These are phyloP conservation scores for Knufia fluminis DNA, from an alignment of 2,329 filamentous ascomycete genomes.

Conservation along the genomic window DNA sequence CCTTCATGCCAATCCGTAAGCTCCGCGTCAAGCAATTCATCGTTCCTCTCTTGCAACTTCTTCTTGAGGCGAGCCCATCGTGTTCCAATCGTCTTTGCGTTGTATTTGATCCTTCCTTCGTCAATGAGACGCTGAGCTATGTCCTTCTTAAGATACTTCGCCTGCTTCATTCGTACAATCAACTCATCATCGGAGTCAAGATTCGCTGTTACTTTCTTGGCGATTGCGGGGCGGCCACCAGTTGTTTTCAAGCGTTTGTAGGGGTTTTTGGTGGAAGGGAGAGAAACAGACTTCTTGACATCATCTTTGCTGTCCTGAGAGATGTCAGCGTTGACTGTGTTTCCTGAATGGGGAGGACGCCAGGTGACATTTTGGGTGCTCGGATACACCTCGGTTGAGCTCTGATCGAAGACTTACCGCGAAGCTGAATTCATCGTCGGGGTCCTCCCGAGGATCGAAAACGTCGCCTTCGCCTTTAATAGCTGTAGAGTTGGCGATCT, in stretches of 20 bases:
- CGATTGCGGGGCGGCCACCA: conserved; percentile 32
- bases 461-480: conserved; percentile 16
- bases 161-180: conserved; percentile 26
- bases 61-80: conserved; percentile 39
- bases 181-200: conserved; percentile 42
- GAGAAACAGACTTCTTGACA: neutral
- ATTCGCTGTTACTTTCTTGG: conserved; percentile 35
- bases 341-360: neutral
- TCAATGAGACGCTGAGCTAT: conserved; percentile 35
- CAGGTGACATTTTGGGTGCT: neutral
- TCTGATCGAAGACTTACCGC: neutral
- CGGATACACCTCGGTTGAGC: too few relatives aligned
- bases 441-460: neutral
- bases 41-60: conserved; percentile 34
- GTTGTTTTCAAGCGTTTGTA: conserved; percentile 42
- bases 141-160: conserved; percentile 32
- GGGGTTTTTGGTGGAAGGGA: neutral
- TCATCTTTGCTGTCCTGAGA: conserved; percentile 12
- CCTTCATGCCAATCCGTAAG: conserved; percentile 41
- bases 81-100: conserved; percentile 39
- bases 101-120: conserved; percentile 36
- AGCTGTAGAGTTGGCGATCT: conserved; percentile 5
- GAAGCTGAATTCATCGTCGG: neutral
- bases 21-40: conserved; percentile 38
- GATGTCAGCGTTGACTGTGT: neutral